Base-by-base conservation (phyloP, 2,329 filamentous ascomycete species). In the Aureobasidium subglaciale region DNA sequence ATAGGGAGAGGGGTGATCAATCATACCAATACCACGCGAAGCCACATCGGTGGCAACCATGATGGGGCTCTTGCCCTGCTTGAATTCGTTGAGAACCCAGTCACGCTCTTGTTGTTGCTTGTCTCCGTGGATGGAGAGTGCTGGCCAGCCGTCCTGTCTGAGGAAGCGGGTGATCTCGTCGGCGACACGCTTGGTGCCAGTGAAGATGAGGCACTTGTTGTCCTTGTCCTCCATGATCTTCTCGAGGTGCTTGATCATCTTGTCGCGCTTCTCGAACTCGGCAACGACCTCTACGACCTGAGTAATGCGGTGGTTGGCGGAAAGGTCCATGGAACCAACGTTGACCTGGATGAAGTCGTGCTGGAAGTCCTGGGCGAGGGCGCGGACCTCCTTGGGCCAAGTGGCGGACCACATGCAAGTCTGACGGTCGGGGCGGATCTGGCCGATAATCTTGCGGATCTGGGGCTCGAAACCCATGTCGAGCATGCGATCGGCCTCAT, bases 1-100 rank as follows among this genome's bases (percentile, higher is more conserved):
- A 65, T 73, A 61, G 67, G 67, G 68, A 68, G 63, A 68, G 70
- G 76, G 74, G 73, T 76, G 77, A 76, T 80, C 78, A 83, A 87
- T 92, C 90, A 95, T 95, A 96, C 93, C 93, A 78, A 99, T 96
- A 90, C 93, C 93, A 91, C 93, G 93, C 71, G 93, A 97, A 78
- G 93, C 93, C 77, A 99, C 93, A 71, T 97, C 93, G 64, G 93
- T 99, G 78, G 93, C 93, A 78, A 99, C 93, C 91, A 99, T 96
- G 84, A 99, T 95, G 71, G 93, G 93, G 78, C 90, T 96, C 82
- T 97, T 96, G 77, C 90, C 91, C 63, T 88, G 89, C 85, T 97
- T 99, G 85, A 99, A 99, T 75, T 97, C 92, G 75, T 97, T 95
- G 71, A 99, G 81, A 68, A 97, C 93, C 90, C 93, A 97, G 75